Evolutionary conservation across 805 yeast genomes (phyloP).

Genomic region (Peterozyma xylosa): DNA sequence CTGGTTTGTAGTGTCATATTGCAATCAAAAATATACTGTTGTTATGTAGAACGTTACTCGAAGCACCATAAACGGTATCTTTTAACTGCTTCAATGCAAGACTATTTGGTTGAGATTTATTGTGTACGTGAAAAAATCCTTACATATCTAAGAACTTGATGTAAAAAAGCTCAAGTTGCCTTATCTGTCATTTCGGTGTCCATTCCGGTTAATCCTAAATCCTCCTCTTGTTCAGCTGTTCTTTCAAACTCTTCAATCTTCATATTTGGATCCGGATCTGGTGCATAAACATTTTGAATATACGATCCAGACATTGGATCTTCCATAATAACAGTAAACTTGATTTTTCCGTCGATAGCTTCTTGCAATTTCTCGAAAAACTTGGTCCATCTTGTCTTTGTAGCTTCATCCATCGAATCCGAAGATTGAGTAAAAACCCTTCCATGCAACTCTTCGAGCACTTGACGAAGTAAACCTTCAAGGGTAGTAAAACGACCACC

Average conservation of each 20-base stretch:
- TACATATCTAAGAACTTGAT: no score
- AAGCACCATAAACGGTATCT: no score
- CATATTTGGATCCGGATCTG: constrained; percentile 97
- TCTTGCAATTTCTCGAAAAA: constrained; percentile 70
- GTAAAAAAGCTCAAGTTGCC: no score
- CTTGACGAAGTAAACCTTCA: constrained; percentile 89
- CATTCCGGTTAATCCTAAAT: constrained; percentile 69
- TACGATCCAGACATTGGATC: constrained; percentile 96
- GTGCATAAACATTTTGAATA: constrained; percentile 97
- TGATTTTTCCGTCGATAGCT: constrained; percentile 74
- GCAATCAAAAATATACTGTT: no score
- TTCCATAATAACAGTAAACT: constrained; percentile 81
- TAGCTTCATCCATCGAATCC: constrained; percentile 80
- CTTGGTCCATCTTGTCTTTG: constrained; percentile 73
- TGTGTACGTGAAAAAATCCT: no score
- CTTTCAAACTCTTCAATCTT: constrained; percentile 83
- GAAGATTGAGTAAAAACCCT: constrained; percentile 82
- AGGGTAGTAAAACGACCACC: constrained; percentile 98
- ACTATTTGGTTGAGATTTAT: no score
- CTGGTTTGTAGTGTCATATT: no score
- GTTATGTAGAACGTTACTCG: no score
- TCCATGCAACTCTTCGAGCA: constrained; percentile 77
- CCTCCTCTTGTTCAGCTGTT: constrained; percentile 84
- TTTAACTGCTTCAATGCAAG: no score
- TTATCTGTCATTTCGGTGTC: constrained; percentile 2